Evolutionary conservation across 805 yeast species (phyloP).

Genomic region (Barnettozyma sucrosica): DNA sequence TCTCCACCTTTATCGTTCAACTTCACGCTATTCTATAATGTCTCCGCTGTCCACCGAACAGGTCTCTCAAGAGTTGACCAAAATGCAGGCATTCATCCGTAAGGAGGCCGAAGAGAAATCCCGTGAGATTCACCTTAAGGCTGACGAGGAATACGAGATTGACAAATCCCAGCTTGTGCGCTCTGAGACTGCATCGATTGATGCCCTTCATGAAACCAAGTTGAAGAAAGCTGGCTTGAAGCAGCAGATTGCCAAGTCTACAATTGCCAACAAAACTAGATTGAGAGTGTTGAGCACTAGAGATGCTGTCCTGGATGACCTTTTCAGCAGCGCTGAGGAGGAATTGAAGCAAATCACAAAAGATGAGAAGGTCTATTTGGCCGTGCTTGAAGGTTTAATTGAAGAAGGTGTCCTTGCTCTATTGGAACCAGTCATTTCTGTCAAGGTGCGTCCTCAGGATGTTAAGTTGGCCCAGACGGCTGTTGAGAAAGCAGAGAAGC

Average conservation of each 20-base stretch:
- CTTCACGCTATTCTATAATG: background rate
- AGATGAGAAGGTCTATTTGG: slow-evolving; percentile 55
- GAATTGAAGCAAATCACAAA: slow-evolving; percentile 55
- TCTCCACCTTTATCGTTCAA: background rate
- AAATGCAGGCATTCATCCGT: slow-evolving; percentile 97
- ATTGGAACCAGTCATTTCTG: slow-evolving; percentile 60
- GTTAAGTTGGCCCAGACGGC: slow-evolving; percentile 52
- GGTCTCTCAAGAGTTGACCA: slow-evolving; percentile 62
- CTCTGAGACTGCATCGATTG: slow-evolving; percentile 85
- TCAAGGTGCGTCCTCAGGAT: slow-evolving; percentile 67
- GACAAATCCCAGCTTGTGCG: slow-evolving; percentile 95
- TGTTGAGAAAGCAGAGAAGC: slow-evolving; percentile 51
- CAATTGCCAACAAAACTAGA: slow-evolving; percentile 92
- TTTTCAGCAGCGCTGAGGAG: slow-evolving; percentile 63
- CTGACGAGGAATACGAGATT: slow-evolving; percentile 97
- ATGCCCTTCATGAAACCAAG: slow-evolving; percentile 69
- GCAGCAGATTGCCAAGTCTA: slow-evolving; percentile 93
- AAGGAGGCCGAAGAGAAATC: slow-evolving; percentile 99
- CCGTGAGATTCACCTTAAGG: slow-evolving; percentile 89
- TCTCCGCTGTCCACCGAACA: slow-evolving; percentile 4
- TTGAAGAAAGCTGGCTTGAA: slow-evolving; percentile 87
- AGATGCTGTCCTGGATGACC: slow-evolving; percentile 68
- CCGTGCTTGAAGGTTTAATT: slow-evolving; percentile 68
- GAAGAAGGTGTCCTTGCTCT: slow-evolving; percentile 70
- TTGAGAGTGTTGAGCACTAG: slow-evolving; percentile 83